Evolutionary conservation across 2,329 filamentous ascomycete species (phyloP).

Genomic region (Exophiala alcalophila): DNA sequence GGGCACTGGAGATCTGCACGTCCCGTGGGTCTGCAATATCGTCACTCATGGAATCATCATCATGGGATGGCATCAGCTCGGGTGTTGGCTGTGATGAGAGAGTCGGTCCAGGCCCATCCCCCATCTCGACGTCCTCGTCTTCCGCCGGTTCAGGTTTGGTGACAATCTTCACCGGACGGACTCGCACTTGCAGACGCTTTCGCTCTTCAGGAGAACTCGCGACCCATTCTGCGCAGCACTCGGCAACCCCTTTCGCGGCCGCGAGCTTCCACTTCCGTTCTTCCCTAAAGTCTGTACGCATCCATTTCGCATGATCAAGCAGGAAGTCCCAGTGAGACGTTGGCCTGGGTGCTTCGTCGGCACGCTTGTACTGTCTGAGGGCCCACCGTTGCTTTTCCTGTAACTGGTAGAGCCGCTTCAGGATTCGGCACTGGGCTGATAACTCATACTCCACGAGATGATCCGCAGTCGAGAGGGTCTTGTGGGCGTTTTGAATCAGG

Average conservation of each 20-base stretch:
- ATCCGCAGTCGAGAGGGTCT: slow-evolving; percentile 83
- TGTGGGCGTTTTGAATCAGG: slow-evolving; percentile 77
- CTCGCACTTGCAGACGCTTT: slow-evolving; percentile 65
- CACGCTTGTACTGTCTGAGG: slow-evolving; percentile 80
- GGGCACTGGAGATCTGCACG: slow-evolving; percentile 50
- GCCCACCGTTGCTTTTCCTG: slow-evolving; percentile 94
- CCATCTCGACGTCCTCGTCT: slow-evolving; percentile 30
- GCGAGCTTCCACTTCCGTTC: slow-evolving; percentile 92
- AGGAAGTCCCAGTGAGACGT: slow-evolving; percentile 81
- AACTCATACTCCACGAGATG: slow-evolving; percentile 80
- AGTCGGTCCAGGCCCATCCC: slow-evolving; percentile 27
- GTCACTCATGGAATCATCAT: slow-evolving; percentile 56
- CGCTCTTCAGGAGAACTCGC: slow-evolving; percentile 62
- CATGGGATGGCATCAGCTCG: slow-evolving; percentile 63
- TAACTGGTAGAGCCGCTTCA: slow-evolving; percentile 82
- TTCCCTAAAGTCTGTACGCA: slow-evolving; percentile 92
- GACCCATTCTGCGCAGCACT: slow-evolving; percentile 81
- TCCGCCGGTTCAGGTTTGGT: slow-evolving; percentile 33
- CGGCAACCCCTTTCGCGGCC: slow-evolving; percentile 73
- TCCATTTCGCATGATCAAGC: slow-evolving; percentile 92
- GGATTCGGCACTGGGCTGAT: slow-evolving; percentile 79
- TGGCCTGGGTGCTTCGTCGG: slow-evolving; percentile 72
- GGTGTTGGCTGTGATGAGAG: slow-evolving; percentile 55
- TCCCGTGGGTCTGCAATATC: slow-evolving; percentile 40
- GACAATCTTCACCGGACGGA: slow-evolving; percentile 48